Evolutionary conservation across 2,329 filamentous ascomycete genomes (phyloP).

Genomic region (Parasarocladium wereldwijsianum): DNA sequence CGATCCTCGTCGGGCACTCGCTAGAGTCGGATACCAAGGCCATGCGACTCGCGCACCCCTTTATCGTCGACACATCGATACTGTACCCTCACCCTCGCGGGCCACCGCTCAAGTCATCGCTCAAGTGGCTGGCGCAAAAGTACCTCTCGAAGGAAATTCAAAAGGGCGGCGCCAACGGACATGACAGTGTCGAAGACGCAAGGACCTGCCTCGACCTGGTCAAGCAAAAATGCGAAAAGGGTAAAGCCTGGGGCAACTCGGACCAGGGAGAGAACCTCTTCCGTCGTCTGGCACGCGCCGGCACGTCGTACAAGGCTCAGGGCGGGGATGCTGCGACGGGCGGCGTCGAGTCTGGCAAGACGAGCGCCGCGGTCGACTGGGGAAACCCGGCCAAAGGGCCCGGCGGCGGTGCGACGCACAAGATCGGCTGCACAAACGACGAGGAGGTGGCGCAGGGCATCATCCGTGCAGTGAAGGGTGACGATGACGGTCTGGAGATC

Average conservation of each 20-base stretch:
- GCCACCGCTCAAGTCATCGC: slow-evolving; percentile 73
- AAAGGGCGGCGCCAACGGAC: slow-evolving; percentile 57
- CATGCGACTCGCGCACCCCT: slow-evolving; percentile 76
- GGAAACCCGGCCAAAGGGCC: slow-evolving; percentile 55
- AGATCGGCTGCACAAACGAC: slow-evolving; percentile 43
- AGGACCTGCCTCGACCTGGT: slow-evolving; percentile 82
- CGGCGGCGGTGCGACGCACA: slow-evolving; percentile 39
- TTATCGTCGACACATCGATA: slow-evolving; percentile 82
- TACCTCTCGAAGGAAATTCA: slow-evolving; percentile 83
- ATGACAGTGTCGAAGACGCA: slow-evolving; percentile 89
- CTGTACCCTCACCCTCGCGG: slow-evolving; percentile 85
- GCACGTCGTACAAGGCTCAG: slow-evolving; percentile 46
- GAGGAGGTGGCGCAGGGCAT: slow-evolving; percentile 40
- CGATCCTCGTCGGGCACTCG: slow-evolving; percentile 68
- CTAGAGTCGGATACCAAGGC: slow-evolving; percentile 74
- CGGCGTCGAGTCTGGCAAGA: slow-evolving; percentile 41
- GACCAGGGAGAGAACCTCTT: slow-evolving; percentile 83
- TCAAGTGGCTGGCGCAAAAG: slow-evolving; percentile 81
- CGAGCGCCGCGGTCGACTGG: slow-evolving; percentile 75
- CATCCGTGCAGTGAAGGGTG: slow-evolving; percentile 43
- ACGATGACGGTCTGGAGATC: slow-evolving; percentile 41
- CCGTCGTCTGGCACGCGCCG: slow-evolving; percentile 55
- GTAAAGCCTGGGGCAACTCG: slow-evolving; percentile 68
- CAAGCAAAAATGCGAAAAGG: slow-evolving; percentile 91
- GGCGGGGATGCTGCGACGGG: slow-evolving; percentile 41